Evolutionary conservation across 257 asterid species (phyloP).

Genomic region (Solanum chmielewskii): DNA sequence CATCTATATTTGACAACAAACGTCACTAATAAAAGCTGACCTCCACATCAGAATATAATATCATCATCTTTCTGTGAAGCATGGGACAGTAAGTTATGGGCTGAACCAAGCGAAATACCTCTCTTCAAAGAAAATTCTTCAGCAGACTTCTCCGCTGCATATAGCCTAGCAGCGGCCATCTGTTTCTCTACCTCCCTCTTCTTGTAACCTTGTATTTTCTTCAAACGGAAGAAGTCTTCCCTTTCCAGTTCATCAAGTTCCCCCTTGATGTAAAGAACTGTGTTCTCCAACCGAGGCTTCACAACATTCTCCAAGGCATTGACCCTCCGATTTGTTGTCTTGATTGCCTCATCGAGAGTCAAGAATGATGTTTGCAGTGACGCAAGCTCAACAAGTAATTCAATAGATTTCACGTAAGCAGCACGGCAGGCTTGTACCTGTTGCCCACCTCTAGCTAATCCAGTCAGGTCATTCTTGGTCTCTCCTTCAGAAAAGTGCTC

Average conservation of each 20-base stretch:
- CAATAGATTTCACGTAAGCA: slow-evolving; percentile 39
- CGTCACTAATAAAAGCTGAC: background rate
- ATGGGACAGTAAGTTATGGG: slow-evolving; percentile 9
- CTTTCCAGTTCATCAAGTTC: slow-evolving; percentile 42
- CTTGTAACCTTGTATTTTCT: slow-evolving; percentile 44
- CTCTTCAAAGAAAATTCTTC: slow-evolving; percentile 19
- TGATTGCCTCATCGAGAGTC: slow-evolving; percentile 43
- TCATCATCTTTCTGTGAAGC: slow-evolving; percentile 24
- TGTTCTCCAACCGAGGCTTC: slow-evolving; percentile 39
- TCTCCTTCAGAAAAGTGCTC: slow-evolving; percentile 32
- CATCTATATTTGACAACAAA: background rate
- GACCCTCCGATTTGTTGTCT: slow-evolving; percentile 45
- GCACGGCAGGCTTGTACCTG: slow-evolving; percentile 39
- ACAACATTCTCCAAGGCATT: slow-evolving; percentile 41
- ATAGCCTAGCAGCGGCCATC: slow-evolving; percentile 21
- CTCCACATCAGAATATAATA: slow-evolving; percentile 26
- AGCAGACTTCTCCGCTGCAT: slow-evolving; percentile 20
- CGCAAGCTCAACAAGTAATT: slow-evolving; percentile 39
- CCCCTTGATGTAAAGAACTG: slow-evolving; percentile 34
- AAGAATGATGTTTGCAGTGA: slow-evolving; percentile 40
- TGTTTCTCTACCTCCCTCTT: slow-evolving; percentile 27
- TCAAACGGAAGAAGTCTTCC: slow-evolving; percentile 42
- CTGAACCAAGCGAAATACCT: slow-evolving; percentile 20
- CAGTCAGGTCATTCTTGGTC: slow-evolving; percentile 39
- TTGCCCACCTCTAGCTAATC: slow-evolving; percentile 41